Evolutionary conservation across 495 filamentous ascomycete genomes (phyloP), one percentile per base, ranked within the genome.

Genomic region (Penicillium atrosanguineum): DNA sequence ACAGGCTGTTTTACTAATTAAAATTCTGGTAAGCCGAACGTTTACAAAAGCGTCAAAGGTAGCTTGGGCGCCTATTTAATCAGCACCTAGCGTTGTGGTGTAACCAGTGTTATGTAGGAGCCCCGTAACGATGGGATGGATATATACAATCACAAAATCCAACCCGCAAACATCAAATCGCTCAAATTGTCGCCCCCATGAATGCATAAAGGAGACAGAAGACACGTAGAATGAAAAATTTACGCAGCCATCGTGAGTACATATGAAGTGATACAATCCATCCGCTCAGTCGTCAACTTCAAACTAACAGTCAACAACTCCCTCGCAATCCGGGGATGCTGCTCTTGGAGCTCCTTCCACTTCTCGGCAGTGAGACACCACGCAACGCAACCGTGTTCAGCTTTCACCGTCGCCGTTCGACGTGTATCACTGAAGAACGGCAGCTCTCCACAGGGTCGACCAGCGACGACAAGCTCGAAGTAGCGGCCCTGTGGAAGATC

Each of bases 341-440:
- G 67, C 53, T 78, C 76, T 64, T 91, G 86, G 56, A 97, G 51
- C 52, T 71, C 79, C 45, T 76, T 76, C 90, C 91, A 98, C 29
- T 77, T 75, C 57, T 81, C 77, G 47, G 68, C 69, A 46, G 83
- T 84, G 73, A 98, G 75, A 59, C 86, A 71, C 94, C 94, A 98
- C 14, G 86, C 83, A 14, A 93, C 84, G 51, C 85, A 87, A 56
- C 92, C 83, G 44, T 86, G 83, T 62, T 97, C 92, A 0, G 88
- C 86, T 49, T 83, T 77, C 21, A 95, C 91, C 1, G 89, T 96
- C 16, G 90, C 90, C 6, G 91, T 97, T 36, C 94, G 80, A 25
- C 83, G 79, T 0, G 91, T 96, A 61, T 90, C 88, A 15, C 86
- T 88, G 70, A 98, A 98, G 75, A 98, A 98, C 0, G 94, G 94